Conservation (phyloP, 2,329 filamentous ascomycete species). For the Nothophoma quercina region DNA sequence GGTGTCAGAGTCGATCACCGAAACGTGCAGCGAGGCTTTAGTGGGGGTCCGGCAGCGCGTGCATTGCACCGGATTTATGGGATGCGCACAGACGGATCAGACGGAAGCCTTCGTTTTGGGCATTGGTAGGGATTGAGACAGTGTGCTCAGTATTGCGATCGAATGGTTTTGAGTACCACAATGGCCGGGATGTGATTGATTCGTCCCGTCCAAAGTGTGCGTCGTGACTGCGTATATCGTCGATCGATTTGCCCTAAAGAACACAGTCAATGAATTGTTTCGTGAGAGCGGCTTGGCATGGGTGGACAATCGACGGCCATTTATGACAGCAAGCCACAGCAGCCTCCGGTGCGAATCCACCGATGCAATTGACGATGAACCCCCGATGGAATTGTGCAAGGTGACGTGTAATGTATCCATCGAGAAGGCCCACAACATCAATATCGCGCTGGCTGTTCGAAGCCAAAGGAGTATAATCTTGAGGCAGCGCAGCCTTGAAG, state of each 20-base stretch:
- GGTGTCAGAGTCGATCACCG: constrained; percentile 24
- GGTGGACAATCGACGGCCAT: constrained; percentile 6
- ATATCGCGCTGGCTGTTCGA: background rate
- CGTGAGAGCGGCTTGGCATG: constrained; percentile 3
- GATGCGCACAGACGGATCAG: constrained; percentile 47
- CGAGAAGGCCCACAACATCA: constrained; percentile 9
- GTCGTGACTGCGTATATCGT: background rate
- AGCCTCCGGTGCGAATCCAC: constrained; percentile 9
- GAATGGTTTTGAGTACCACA: background rate
- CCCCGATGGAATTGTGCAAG: constrained; percentile 14
- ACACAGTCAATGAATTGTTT: background rate
- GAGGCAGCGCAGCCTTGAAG: no score
- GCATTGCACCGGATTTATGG: constrained; percentile 32
- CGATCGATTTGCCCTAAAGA: background rate
- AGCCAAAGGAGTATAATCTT: no score
- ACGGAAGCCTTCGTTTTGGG: constrained; percentile 34
- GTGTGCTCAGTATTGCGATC: constrained; percentile 9
- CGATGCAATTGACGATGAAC: background rate
- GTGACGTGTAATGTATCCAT: constrained; percentile 15
- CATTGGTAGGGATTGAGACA: constrained; percentile 16
- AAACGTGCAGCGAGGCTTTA: constrained; percentile 37
- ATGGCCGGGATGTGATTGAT: background rate
- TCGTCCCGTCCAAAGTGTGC: background rate
- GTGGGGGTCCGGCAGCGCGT: constrained; percentile 40
- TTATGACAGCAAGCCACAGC: constrained; percentile 13